Evolutionary conservation across 2,329 filamentous ascomycete species (phyloP), one percentile per base, ranked within the genome.

Genomic region (Verticillium dahliae): DNA sequence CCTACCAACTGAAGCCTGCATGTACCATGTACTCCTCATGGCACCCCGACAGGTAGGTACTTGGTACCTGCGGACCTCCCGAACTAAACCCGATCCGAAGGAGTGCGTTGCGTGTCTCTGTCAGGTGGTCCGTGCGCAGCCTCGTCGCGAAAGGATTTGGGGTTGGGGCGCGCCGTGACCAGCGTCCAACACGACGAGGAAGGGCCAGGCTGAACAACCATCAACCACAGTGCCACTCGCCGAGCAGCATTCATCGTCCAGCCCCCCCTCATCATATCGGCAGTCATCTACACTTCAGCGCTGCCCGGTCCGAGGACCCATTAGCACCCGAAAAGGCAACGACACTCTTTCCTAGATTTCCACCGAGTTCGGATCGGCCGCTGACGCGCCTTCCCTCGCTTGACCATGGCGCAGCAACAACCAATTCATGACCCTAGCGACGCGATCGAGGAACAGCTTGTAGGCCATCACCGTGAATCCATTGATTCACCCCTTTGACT

Each of bases 141-240:
- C 64, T 63, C 57, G 64, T 66, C 63, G 64, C 64, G 64, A 66
- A 60, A 66, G 65, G 63, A 31, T 31, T 31, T 31, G 27, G 27
- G 27, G 27, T 62, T 63, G 61, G 63, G 60, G 62, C 59, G 37
- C 60, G 62, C 59, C 18, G 15, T 7, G 18, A 7, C 45, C 39
- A 41, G 39, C 13, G 6, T 31, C 27, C 27, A 5, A 4, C 27
- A 31, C 27, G 27, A 31, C 27, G 27, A 31, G 27, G 1, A 31
- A 31, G 27, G 57, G 54, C 33, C 55, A 56, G 45, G 45, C 45
- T 52, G 45, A 52, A 52, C 22, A 9, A 58, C 33, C 45, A 60
- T 58, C 50, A 33, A 63, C 57, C 45, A 22, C 45, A 18, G n/a
- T 52, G 45, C 22, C 57, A 56, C 58, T 18, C 45, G 22, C 55